Evolutionary conservation across 1,139 yeast species (phyloP).

Genomic region (Sugiyamaella novakii): DNA sequence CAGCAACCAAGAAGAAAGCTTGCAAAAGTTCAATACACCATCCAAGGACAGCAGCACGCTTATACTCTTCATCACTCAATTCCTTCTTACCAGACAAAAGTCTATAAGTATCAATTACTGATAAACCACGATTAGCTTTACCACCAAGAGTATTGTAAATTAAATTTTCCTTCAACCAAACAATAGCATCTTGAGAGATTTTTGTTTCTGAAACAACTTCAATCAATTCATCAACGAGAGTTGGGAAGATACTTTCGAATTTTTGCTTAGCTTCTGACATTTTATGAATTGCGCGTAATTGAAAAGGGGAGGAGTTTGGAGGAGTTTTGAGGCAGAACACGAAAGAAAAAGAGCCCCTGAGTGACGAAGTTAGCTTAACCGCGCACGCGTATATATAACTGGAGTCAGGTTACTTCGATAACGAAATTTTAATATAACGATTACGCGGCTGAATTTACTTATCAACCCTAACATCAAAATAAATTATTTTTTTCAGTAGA

Average conservation of each 20-base stretch:
- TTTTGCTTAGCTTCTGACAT: conserved; percentile 49
- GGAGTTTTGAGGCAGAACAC: too few relatives aligned
- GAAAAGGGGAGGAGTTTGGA: too few relatives aligned
- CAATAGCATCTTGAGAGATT: conserved; percentile 83
- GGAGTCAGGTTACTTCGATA: too few relatives aligned
- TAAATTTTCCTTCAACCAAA: conserved; percentile 77
- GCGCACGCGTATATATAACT: too few relatives aligned
- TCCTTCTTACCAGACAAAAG: conserved; percentile 73
- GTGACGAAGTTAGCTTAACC: too few relatives aligned
- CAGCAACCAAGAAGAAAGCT: conserved; percentile 96
- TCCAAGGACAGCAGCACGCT: conserved; percentile 85
- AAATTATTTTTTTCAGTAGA: conserved; percentile 13
- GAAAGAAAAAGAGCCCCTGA: too few relatives aligned
- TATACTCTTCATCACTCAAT: conserved; percentile 68
- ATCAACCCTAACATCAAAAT: conserved; percentile 15
- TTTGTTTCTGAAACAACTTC: conserved; percentile 66
- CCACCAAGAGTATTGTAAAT: conserved; percentile 95
- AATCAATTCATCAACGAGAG: conserved; percentile 73
- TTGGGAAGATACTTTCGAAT: conserved; percentile 76
- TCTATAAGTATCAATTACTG: conserved; percentile 91
- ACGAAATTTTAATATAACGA: too few relatives aligned
- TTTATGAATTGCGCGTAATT: too few relatives aligned
- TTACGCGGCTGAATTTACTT: neutral
- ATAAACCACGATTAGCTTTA: conserved; percentile 91
- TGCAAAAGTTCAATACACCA: conserved; percentile 96